Percentiles rank a stretch among this genome's conserved stretches.
These are phyloP conservation scores for Chlorella sorokiniana DNA, from an alignment of 139 green algal species.

Conservation along the genomic window DNA sequence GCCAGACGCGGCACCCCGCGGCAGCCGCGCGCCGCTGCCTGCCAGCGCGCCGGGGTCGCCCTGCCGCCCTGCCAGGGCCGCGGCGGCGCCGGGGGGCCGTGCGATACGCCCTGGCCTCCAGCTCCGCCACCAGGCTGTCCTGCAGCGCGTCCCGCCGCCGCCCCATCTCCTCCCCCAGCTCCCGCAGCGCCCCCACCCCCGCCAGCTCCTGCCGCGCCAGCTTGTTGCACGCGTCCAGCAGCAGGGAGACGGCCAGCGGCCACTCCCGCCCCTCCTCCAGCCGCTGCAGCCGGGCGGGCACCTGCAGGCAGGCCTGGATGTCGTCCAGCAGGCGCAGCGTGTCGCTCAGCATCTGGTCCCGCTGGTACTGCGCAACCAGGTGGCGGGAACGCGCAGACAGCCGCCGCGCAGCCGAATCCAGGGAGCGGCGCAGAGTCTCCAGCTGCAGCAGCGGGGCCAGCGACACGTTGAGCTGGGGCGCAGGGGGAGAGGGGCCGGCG, in stretches of 20 bases:
- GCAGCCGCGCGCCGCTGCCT: neutral
- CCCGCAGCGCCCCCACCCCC: slow-evolving; percentile 56
- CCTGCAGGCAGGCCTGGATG: slow-evolving; percentile 59
- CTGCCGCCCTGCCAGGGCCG: neutral
- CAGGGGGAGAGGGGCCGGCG: neutral
- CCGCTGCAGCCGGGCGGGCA: slow-evolving; percentile 51
- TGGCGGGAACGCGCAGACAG: slow-evolving; percentile 61
- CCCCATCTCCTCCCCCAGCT: slow-evolving; percentile 60
- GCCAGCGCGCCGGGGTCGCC: neutral
- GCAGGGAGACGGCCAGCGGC: slow-evolving; percentile 54
- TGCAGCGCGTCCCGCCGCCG: slow-evolving; percentile 46
- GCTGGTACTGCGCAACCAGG: slow-evolving; percentile 73
- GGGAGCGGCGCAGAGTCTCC: slow-evolving; percentile 49
- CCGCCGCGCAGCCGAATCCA: slow-evolving; percentile 62
- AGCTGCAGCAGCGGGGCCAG: slow-evolving; percentile 49
- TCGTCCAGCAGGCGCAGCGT: slow-evolving; percentile 72
- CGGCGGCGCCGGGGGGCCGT: slow-evolving; percentile 3
- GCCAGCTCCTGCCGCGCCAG: slow-evolving; percentile 58
- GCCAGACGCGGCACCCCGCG: slow-evolving; percentile 15
- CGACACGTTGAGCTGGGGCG: neutral
- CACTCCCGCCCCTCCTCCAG: slow-evolving; percentile 64
- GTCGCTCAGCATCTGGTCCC: slow-evolving; percentile 56
- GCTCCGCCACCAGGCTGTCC: slow-evolving; percentile 55
- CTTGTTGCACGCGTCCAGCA: slow-evolving; percentile 71
- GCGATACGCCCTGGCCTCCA: slow-evolving; percentile 51